Percentiles rank a stretch among this genome's conserved stretches.
phyloP scores from a whole-genome alignment of 768 basidiomycete species.

The Calvatia gigantea region DNA sequence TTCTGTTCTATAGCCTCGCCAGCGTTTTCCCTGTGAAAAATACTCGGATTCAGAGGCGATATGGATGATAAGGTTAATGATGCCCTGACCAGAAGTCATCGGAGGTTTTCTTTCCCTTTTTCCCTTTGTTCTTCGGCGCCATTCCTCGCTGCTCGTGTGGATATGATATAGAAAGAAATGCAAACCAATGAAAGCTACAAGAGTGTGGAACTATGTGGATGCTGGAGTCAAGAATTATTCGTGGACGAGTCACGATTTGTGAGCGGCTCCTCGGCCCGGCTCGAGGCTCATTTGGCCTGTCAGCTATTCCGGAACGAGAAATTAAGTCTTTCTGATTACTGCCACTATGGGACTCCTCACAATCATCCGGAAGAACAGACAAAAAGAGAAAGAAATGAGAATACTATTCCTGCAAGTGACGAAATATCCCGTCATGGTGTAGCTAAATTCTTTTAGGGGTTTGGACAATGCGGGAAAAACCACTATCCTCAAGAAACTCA shows the following conservation, averaged over 20 bases:
- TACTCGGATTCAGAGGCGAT: constrained; percentile 8
- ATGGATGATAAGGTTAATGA: neutral
- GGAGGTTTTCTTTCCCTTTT: constrained; percentile 79
- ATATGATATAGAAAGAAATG: neutral
- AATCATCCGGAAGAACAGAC: constrained; percentile 93
- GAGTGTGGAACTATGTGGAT: neutral
- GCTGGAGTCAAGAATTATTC: neutral
- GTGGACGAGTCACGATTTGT: neutral
- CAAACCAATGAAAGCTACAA: neutral
- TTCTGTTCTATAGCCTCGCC: constrained; percentile 54
- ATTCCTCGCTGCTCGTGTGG: constrained; percentile 22
- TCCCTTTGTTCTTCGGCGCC: constrained; percentile 71
- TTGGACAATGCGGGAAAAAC: constrained; percentile 99
- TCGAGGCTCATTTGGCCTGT: neutral
- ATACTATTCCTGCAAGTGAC: constrained; percentile 80
- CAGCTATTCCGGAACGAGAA: neutral
- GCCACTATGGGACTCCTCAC: constrained; percentile 88
- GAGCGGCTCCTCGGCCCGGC: neutral
- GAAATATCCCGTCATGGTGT: constrained; percentile 3
- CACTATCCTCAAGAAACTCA: constrained; percentile 93
- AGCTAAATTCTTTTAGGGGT: constrained; percentile 52
- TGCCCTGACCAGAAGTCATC: constrained; percentile 77
- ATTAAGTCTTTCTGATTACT: neutral
- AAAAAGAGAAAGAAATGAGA: constrained; percentile 96
- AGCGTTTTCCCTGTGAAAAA: constrained; percentile 52